Base-by-base conservation (phyloP, 2,329 filamentous ascomycete species). In the Neurospora sp. region DNA sequence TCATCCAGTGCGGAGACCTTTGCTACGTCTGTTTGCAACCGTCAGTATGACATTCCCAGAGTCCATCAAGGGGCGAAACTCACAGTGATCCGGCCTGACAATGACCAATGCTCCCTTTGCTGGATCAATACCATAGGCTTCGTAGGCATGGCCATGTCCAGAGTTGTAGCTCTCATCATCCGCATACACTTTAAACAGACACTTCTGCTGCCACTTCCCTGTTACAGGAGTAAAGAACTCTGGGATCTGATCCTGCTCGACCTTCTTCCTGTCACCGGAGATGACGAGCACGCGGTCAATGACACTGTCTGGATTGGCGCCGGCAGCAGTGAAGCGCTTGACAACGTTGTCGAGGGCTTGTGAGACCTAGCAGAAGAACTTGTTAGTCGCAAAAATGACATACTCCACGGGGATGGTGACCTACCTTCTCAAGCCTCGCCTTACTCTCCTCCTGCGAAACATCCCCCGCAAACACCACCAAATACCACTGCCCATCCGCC, bases 51-150 rank as follows among this genome's bases (percentile, higher is more conserved):
- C 10, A 38, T 38, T 3, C 8, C 8, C 37, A 38, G 37, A 38
- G 37, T 38, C 37, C 37, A 38, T 11, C 37, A 38, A 38, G 37
- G 37, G 37, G 37, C 37, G 37, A 38, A 38, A 38, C 84, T 79
- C 77, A 87, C 86, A 87, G 79, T 89, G 87, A 79, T 89, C 88
- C 1, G 88, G 88, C 15, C 88, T 81, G 8, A 89, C 82, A 70
- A 89, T 79, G 0, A 86, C 81, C 4, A 88, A 72, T 0, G 82
- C 83, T 0, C 85, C 85, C 39, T 76, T 70, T 5, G 77, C 72
- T 0, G 81, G 76, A 69, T 84, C 80, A 12, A 90, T 79, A 0
- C 86, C 86, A 57, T 88, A 87, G 8, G 79, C 79, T 67, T 86
- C 80, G 72, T 89, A 90, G 1, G 84, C 85, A 65, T 86, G 81